Conservation (phyloP, 495 filamentous ascomycete genomes). For the Penicillium bialowiezense region DNA sequence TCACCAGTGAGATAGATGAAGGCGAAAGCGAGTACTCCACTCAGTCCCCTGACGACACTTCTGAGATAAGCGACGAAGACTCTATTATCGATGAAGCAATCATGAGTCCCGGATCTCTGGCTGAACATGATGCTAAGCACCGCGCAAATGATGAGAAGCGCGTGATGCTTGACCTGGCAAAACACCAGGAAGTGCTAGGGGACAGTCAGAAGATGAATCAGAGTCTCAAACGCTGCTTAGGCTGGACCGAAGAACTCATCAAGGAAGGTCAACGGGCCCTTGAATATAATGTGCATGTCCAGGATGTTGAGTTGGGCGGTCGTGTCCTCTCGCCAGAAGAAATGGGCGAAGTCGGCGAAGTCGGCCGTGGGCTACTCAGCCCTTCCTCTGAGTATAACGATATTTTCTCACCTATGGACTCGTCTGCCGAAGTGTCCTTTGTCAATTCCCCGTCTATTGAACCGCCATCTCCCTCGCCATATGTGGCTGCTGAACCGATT, state of each 20-base stretch:
- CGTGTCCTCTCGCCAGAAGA: slow-evolving; percentile 71
- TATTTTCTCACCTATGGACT: slow-evolving; percentile 5
- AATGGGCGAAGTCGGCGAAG: slow-evolving; percentile 51
- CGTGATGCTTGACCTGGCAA: slow-evolving; percentile 76
- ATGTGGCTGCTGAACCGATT: neutral
- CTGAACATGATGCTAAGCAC: slow-evolving; percentile 41
- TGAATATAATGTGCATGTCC: slow-evolving; percentile 70
- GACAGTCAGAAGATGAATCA: slow-evolving; percentile 94
- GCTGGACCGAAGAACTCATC: slow-evolving; percentile 86
- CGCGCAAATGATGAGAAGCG: slow-evolving; percentile 66
- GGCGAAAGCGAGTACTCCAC: slow-evolving; percentile 31
- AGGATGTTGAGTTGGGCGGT: slow-evolving; percentile 78
- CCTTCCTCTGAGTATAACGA: slow-evolving; percentile 20
- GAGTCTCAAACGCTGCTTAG: slow-evolving; percentile 81
- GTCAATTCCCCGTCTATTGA: slow-evolving; percentile 13
- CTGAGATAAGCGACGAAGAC: slow-evolving; percentile 49
- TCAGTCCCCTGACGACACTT: slow-evolving; percentile 36
- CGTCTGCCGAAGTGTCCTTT: slow-evolving; percentile 6
- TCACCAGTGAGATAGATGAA: slow-evolving; percentile 37
- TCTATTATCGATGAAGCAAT: slow-evolving; percentile 35
- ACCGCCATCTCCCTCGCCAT: neutral
- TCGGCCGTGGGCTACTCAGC: slow-evolving; percentile 34
- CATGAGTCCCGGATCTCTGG: slow-evolving; percentile 32
- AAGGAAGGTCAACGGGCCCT: slow-evolving; percentile 83
- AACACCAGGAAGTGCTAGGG: slow-evolving; percentile 81